Conservation (phyloP, 2,329 filamentous ascomycete genomes). For the Macrophomina tecta region DNA sequence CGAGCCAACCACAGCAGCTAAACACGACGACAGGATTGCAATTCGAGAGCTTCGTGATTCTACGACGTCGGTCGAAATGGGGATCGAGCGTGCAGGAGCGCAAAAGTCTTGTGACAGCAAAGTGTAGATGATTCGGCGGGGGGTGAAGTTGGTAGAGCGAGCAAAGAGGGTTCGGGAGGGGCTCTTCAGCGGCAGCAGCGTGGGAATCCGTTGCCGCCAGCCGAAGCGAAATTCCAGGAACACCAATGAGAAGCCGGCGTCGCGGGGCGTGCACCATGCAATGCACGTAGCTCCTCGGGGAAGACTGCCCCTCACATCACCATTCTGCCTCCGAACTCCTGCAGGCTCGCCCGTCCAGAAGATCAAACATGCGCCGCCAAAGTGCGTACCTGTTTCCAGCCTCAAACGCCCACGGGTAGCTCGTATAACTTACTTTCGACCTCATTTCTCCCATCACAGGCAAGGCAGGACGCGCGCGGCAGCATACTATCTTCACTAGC, state of each 20-base stretch:
- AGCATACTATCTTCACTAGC: not conserved
- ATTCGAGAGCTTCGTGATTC: no score
- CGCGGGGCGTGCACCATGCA: not conserved
- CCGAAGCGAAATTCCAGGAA: slow-evolving; percentile 4
- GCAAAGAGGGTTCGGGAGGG: not conserved
- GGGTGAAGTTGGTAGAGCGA: not conserved
- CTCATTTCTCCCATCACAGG: no score
- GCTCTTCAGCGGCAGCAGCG: not conserved
- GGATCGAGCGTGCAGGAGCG: no score
- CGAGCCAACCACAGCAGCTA: no score
- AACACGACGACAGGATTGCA: no score
- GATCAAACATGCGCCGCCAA: not conserved
- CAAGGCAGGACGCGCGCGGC: no score
- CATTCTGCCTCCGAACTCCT: not conserved
- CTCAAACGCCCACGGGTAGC: no score
- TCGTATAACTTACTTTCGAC: no score
- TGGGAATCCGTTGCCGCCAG: not conserved
- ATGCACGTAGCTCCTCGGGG: not conserved
- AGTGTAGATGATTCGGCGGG: not conserved
- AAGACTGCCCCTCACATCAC: not conserved
- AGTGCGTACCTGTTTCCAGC: not conserved
- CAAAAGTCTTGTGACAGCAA: no score
- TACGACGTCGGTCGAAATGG: no score
- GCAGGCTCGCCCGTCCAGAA: not conserved
- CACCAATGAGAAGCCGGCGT: slow-evolving; percentile 3